phyloP scores from a whole-genome alignment of 495 filamentous ascomycete species.

The Corynascus novoguineensis region DNA sequence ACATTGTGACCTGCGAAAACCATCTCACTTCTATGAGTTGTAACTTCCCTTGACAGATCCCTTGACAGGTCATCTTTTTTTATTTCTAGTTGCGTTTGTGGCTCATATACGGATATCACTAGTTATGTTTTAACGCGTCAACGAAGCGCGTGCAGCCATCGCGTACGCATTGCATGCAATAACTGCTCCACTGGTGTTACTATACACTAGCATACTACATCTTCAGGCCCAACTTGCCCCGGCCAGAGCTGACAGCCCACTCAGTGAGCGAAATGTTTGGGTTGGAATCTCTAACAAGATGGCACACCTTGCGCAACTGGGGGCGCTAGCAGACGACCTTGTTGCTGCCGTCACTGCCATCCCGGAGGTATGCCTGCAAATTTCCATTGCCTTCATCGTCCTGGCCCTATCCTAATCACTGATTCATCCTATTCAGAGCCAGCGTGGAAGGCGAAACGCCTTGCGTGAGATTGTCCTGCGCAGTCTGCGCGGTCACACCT shows the following conservation, averaged over 20 bases:
- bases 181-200: too few relatives aligned
- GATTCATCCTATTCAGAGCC: constrained; percentile 27
- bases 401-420: background rate
- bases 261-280: constrained; percentile 14
- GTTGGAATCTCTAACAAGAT: constrained; percentile 27
- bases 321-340: constrained; percentile 39
- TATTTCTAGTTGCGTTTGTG: background rate
- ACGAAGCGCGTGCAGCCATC: background rate
- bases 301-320: constrained; percentile 40
- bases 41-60: too few relatives aligned
- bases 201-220: too few relatives aligned
- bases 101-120: background rate
- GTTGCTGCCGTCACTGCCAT: constrained; percentile 38
- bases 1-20: too few relatives aligned
- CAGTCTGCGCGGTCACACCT: constrained; percentile 53
- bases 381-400: background rate
- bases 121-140: background rate
- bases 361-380: constrained; percentile 20
- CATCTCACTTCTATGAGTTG: too few relatives aligned
- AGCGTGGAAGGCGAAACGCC: constrained; percentile 44
- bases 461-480: constrained; percentile 48
- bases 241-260: background rate
- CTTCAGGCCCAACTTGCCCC: background rate
- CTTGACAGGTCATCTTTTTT: too few relatives aligned
- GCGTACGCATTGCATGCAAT: background rate